Evolutionary conservation across 1,139 yeast genomes (phyloP).

Genomic region (Lodderomyces metapsilosis): DNA sequence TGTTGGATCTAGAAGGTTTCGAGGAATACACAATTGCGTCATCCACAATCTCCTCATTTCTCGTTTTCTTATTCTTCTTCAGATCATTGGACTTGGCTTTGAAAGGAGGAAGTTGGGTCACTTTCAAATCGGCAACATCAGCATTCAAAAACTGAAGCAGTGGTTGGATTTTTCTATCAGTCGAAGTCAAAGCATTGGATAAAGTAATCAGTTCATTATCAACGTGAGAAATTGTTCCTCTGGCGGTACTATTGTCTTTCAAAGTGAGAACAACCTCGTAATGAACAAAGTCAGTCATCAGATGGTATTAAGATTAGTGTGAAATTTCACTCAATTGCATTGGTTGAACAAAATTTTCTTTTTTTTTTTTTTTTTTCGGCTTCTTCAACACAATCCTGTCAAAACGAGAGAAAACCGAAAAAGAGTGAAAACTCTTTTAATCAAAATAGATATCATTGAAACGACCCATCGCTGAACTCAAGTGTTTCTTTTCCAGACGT

Average conservation of each 20-base stretch:
- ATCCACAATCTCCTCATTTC: constrained; percentile 17
- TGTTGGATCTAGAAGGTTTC: constrained; percentile 12
- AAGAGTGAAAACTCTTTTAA: not conserved
- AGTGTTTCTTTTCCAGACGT: not conserved
- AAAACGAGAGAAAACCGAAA: not conserved
- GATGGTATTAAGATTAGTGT: not conserved
- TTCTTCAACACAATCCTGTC: not conserved
- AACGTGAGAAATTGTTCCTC: constrained; percentile 49
- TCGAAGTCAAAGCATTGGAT: constrained; percentile 29
- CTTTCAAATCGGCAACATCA: constrained; percentile 48
- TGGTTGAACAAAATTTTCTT: not conserved
- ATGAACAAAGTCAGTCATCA: constrained; percentile 48
- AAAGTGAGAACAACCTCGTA: constrained; percentile 52
- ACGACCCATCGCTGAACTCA: too few species aligned
- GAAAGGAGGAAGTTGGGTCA: constrained; percentile 46
- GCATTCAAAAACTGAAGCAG: constrained; percentile 28
- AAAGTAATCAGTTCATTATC: constrained; percentile 39
- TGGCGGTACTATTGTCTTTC: constrained; percentile 43
- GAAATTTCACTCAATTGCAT: too few species aligned
- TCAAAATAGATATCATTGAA: not conserved
- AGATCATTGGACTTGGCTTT: constrained; percentile 14
- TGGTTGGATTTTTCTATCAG: constrained; percentile 18
- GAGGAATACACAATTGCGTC: constrained; percentile 29
- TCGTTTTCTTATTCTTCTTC: constrained; percentile 17
- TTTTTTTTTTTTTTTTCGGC: too few species aligned